Base-by-base conservation (phyloP, 805 yeast genomes). In the Pichia insulana region DNA sequence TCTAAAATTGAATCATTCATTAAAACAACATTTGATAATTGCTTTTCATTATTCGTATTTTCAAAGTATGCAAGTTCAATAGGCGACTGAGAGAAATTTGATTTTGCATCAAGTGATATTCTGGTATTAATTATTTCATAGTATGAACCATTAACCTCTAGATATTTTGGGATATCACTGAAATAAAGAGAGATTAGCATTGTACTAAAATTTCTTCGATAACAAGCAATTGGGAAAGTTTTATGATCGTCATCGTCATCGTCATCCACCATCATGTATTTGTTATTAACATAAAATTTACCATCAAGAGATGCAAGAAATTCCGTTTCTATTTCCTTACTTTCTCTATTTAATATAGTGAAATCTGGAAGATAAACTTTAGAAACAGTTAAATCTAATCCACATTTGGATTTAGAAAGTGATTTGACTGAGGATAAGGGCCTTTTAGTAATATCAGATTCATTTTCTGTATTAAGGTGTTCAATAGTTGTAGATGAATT, bases 161-260 rank as follows among this genome's bases (percentile, higher is more conserved):
- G 8, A 34, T 15, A 36, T 10, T 17, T 17, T 16, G 54, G 54
- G 3, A 25, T 12, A n/a, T 40, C 31, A 13, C 37, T 33, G 6
- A 50, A 42, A n/a, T 33, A 40, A 13, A 50, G n/a, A 11, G 32
- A 38, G 7, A 44, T 43, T 4, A 40, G 31, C 15, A 49, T 22
- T 25, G 35, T 33, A 33, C 37, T 46, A 31, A 34, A 50, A 27
- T 55, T 55, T 34, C 59, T 43, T 40, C 57, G 37, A 40, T 53
- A 55, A 36, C 57, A 53, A 1, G 50, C 47, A 16, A 55, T 41
- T 3, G 54, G 54, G 11, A 44, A 35, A 4, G 37, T 47, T n/a
- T n/a, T n/a, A n/a, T n/a, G n/a, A n/a, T n/a, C n/a, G n/a, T n/a
- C n/a, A n/a, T n/a, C n/a, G 3, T 34, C 30, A 9, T 36, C 22